Evolutionary conservation across 2,329 filamentous ascomycete species (phyloP).

Genomic region (Beauveria australis): DNA sequence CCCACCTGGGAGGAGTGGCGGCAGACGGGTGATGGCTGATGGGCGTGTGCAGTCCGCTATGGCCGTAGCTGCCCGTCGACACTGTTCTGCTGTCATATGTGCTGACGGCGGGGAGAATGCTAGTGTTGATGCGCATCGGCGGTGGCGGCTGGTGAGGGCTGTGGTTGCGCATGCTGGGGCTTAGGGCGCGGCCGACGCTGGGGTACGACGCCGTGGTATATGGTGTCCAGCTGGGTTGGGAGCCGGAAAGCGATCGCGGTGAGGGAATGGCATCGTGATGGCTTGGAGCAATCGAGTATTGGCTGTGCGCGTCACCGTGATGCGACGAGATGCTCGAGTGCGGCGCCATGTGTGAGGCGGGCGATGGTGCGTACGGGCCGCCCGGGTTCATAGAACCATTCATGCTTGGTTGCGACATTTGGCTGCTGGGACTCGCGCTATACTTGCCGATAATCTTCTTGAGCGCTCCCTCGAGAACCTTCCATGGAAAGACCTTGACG

Average conservation of each 20-base stretch:
- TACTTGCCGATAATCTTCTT: conserved; percentile 99
- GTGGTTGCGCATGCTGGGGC: conserved; percentile 25
- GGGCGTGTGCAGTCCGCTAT: conserved; percentile 31
- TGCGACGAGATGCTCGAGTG: conserved; percentile 22
- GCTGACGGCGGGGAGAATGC: conserved; percentile 30
- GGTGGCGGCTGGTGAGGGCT: conserved; percentile 28
- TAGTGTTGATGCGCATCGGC: conserved; percentile 28
- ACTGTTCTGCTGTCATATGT: conserved; percentile 31
- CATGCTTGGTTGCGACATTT: conserved; percentile 30
- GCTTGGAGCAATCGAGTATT: conserved; percentile 33
- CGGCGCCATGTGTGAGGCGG: conserved; percentile 26
- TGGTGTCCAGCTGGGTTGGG: conserved; percentile 39
- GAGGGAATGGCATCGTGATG: conserved; percentile 44
- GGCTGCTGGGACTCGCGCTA: conserved; percentile 40
- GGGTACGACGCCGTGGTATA: conserved; percentile 33
- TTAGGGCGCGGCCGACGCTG: conserved; percentile 33
- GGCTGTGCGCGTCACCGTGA: conserved; percentile 24
- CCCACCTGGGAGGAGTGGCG: conserved; percentile 34
- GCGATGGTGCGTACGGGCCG: conserved; percentile 35
- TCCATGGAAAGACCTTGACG: conserved; percentile 98
- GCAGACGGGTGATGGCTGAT: conserved; percentile 30
- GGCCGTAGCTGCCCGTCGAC: conserved; percentile 28
- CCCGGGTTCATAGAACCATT: conserved; percentile 30
- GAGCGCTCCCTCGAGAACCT: conserved; percentile 73
- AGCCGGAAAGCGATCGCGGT: conserved; percentile 42